Base-by-base conservation (phyloP, 257 asterid species). In the Lycium ferocissimum region DNA sequence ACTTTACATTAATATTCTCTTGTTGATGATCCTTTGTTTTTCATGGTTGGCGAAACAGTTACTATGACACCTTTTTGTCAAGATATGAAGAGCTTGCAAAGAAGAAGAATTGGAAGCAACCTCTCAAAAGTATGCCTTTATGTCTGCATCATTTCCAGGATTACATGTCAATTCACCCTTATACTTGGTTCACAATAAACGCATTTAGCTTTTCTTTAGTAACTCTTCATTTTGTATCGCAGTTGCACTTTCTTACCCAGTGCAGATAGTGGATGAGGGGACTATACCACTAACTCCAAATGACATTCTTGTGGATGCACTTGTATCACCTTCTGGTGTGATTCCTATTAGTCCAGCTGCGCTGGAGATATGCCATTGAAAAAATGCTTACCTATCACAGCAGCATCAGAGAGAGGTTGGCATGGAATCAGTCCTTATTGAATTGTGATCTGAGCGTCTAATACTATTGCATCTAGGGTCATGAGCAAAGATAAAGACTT, bases 191-290 rank as follows among this genome's bases (percentile, higher is more conserved):
- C 9, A 6, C 33, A 57, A 9, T 62, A 13, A 20, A 33, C 79
- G 40, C 49, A n/a, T 61, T 83, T 47, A 6, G 51, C 76, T n/a
- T 2, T 67, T 65, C 51, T 72, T 65, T 53, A 69, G 84, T 72
- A 45, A 69, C 33, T 62, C 0, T 59, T 82, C 51, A 40, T 65
- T 80, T 79, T 79, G 57, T 63, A 84, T 33, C 83, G 73, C 79
- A 96, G 98, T 95, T 81, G 98, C 95, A 70, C 95, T 97, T 70
- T 90, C 96, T 7, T 97, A 97, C 83, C 95, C 99, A 8, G 80
- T 83, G 63, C 99, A 97, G 86, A 90, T 95, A 87, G 56, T 95
- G 89, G 97, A 94, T 54, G 96, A 92, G 15, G 93, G 91, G 35
- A 89, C 89, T 79, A 92, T 97, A 89, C 99, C 99, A 5, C 45